Percentiles rank a stretch among this genome's conserved stretches.
These are phyloP conservation scores for Yarrowia sp. DNA, from an alignment of 805 yeast species.

Conservation along the genomic window DNA sequence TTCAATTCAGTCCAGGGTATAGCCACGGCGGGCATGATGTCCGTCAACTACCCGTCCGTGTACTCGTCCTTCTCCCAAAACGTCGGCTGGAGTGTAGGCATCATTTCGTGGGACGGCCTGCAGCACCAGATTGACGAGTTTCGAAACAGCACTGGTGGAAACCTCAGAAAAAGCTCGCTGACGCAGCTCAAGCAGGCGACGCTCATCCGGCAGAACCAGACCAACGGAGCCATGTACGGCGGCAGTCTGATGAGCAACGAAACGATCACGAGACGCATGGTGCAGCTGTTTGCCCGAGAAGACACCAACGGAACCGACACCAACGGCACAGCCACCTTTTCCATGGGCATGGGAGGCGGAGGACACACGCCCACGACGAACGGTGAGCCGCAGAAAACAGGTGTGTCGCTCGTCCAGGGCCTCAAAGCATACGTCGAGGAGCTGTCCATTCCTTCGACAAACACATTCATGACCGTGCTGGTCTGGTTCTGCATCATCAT, in stretches of 20 bases:
- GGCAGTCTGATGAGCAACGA: neutral
- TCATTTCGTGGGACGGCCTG: constrained; percentile 37
- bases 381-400: constrained; percentile 4
- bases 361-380: constrained; percentile 28
- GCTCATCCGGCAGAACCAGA: constrained; percentile 28
- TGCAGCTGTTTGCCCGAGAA: constrained; percentile 28
- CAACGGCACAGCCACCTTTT: constrained; percentile 17
- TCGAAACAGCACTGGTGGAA: constrained; percentile 38
- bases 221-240: constrained; percentile 26
- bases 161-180: constrained; percentile 30
- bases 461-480: constrained; percentile 38
- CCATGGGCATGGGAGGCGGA: constrained; percentile 19
- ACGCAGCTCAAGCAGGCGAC: constrained; percentile 29
- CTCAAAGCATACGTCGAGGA: constrained; percentile 37
- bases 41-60: constrained; percentile 38
- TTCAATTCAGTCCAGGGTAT: constrained; percentile 37
- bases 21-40: constrained; percentile 39
- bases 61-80: constrained; percentile 37
- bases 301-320: constrained; percentile 7
- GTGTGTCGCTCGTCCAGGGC: constrained; percentile 33
- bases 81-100: constrained; percentile 39
- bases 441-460: constrained; percentile 37
- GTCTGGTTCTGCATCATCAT: constrained; percentile 39
- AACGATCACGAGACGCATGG: neutral
- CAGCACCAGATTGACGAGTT: constrained; percentile 37